Evolutionary conservation across 2,329 filamentous ascomycete species (phyloP), one percentile per base, ranked within the genome.

Genomic region (Aspergillus piperis): DNA sequence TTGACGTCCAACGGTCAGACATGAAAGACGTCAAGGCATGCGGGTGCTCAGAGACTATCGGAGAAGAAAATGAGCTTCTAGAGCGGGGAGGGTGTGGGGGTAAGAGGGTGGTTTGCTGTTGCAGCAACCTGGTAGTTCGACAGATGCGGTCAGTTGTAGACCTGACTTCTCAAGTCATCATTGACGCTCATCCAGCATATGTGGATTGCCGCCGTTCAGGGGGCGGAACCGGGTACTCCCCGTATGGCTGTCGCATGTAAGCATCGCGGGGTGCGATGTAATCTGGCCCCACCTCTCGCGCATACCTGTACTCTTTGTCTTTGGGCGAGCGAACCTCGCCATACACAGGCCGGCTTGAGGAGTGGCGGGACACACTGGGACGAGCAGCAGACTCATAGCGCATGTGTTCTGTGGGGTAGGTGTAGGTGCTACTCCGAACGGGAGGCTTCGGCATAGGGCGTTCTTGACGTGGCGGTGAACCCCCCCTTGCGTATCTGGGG

Each of bases 391-490:
- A 57, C 44, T 72, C 68, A 54, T 68, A 64, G 11, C 67, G 69
- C 21, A 67, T 56, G 3, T 64, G 50, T 27, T 72, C 72, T 3
- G 65, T 5, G 2, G 64, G 51, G 52, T 74, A 73, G 23, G 63
- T 47, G 30, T 74, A 69, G 53, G 64, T 75, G 27, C 57, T 71
- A 47, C 73, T 72, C 23, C 74, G 68, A 23, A 57, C 55, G 42
- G 58, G 55, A 13, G 62, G 61, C 59, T 72, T 74, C 17, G 68
- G 62, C 30, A 62, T 51, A 17, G 64, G 54, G 36, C 68, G 69
- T 10, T 73, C 70, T 17, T 61, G 61, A 4, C 67, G 69, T 10
- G 72, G 66, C 15, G 75, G 70, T 3, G 74, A 75, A 23, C 64
- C 63, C 15, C 69, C 67, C 19, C 67, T 60, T 15, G 66, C 65